Percentiles rank a stretch among this genome's conserved stretches.
These are phyloP conservation scores for Chlorella ohadii DNA, from an alignment of 139 green algal genomes.

Conservation along the genomic window DNA sequence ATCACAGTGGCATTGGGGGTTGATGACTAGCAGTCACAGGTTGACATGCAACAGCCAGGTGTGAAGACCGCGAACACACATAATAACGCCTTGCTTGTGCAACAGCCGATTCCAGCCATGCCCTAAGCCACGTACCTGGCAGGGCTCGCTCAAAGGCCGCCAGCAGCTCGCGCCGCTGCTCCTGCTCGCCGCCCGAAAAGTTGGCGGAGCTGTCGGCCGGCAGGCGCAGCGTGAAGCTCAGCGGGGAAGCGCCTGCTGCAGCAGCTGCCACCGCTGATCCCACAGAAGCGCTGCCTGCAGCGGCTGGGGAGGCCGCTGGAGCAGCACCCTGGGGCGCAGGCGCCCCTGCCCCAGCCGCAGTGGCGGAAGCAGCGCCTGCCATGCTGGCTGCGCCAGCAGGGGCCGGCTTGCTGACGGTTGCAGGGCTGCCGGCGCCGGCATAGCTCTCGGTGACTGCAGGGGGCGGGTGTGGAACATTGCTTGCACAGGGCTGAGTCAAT, in stretches of 20 bases:
- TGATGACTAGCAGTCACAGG: no score
- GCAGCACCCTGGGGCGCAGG: no score
- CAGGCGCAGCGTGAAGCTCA: conserved; percentile 18
- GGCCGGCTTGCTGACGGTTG: conserved; percentile 6
- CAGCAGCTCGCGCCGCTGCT: conserved; percentile 22
- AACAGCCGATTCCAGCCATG: no score
- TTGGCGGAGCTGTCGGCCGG: not conserved
- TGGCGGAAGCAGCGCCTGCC: not conserved
- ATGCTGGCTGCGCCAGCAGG: not conserved
- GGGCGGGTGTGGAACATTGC: no score
- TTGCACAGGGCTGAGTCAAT: no score
- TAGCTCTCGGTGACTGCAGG: conserved; percentile 16
- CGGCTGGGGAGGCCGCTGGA: not conserved
- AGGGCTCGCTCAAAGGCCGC: conserved; percentile 11
- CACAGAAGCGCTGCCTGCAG: not conserved
- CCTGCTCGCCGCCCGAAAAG: not conserved
- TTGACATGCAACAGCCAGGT: no score
- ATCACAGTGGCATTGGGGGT: no score
- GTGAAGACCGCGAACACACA: no score
- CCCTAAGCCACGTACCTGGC: not conserved
- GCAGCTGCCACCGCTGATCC: not conserved
- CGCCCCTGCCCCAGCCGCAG: not conserved
- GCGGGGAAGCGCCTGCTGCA: not conserved
- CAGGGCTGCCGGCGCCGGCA: not conserved
- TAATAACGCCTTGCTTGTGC: no score